Conservation (phyloP, 768 basidiomycete species). For the Lyophyllum shimeji region DNA sequence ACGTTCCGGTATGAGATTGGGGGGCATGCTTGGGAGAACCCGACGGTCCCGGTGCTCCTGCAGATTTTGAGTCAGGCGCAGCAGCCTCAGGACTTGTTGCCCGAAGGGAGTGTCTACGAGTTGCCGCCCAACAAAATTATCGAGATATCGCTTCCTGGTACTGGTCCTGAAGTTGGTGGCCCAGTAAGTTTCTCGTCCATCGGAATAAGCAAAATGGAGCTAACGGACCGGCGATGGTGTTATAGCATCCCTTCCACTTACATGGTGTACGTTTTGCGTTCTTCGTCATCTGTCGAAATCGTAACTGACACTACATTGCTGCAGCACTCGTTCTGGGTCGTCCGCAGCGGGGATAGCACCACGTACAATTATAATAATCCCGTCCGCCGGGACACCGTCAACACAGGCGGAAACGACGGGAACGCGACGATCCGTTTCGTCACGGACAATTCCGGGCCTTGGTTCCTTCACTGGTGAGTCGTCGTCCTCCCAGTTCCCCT, state of each 20-base stretch:
- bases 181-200: neutral
- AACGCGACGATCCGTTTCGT: slow-evolving; percentile 52
- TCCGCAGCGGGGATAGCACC: slow-evolving; percentile 35
- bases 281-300: neutral
- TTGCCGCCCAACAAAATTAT: slow-evolving; percentile 40
- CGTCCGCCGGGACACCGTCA: slow-evolving; percentile 37
- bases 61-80: slow-evolving; percentile 37
- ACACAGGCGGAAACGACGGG: slow-evolving; percentile 26
- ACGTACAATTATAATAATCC: slow-evolving; percentile 47
- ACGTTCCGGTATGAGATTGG: slow-evolving; percentile 22
- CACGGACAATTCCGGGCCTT: slow-evolving; percentile 63
- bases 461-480: slow-evolving; percentile 34
- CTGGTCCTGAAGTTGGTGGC: neutral
- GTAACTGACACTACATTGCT: neutral
- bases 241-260: neutral
- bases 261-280: neutral
- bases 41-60: slow-evolving; percentile 40
- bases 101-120: slow-evolving; percentile 36
- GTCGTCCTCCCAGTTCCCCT: neutral
- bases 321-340: slow-evolving; percentile 34
- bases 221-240: neutral
- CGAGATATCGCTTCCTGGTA: slow-evolving; percentile 42
- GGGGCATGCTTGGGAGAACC: slow-evolving; percentile 28
- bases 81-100: slow-evolving; percentile 31
- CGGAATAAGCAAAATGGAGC: neutral